phyloP scores from a whole-genome alignment of 2,329 filamentous ascomycete species.

The Fusarium temperatum region DNA sequence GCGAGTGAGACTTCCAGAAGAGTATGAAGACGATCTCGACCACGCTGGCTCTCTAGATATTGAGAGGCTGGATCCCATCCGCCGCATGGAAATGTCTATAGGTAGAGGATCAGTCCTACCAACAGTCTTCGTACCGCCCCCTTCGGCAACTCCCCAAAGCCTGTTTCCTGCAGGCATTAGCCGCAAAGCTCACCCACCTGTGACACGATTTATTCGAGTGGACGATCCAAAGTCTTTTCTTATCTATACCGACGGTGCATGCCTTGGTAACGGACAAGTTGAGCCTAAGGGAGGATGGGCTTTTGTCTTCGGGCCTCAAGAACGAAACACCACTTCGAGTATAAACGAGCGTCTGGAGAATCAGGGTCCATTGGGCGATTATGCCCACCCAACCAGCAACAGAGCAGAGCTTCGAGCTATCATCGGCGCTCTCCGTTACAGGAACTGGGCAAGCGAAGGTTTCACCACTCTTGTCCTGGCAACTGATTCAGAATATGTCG shows the following conservation, averaged over 20 bases:
- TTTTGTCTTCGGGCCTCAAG: conserved; percentile 39
- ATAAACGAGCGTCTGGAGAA: conserved; percentile 51
- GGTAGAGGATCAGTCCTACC: conserved; percentile 22
- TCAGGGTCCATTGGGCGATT: conserved; percentile 52
- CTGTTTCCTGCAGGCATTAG: not conserved
- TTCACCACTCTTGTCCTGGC: conserved; percentile 52
- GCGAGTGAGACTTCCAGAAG: not conserved
- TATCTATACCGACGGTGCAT: conserved; percentile 57
- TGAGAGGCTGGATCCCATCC: not conserved
- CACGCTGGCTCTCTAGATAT: not conserved
- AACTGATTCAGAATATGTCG: conserved; percentile 19
- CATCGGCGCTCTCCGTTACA: conserved; percentile 13
- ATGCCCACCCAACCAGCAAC: conserved; percentile 55
- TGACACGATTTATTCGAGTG: conserved; percentile 11
- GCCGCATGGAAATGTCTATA: not conserved
- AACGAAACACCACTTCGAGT: not conserved
- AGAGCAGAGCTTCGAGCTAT: conserved; percentile 31
- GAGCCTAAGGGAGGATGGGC: conserved; percentile 53
- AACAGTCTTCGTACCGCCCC: conserved; percentile 21
- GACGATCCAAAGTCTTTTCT: conserved; percentile 41
- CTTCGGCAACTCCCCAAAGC: not conserved
- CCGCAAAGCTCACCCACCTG: not conserved
- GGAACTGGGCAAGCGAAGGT: conserved; percentile 41
- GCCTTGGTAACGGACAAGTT: conserved; percentile 51
- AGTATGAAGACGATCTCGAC: not conserved